These are phyloP conservation scores for Lophiotrema nucula DNA, from an alignment of 495 filamentous ascomycete species.

Conservation along the genomic window DNA sequence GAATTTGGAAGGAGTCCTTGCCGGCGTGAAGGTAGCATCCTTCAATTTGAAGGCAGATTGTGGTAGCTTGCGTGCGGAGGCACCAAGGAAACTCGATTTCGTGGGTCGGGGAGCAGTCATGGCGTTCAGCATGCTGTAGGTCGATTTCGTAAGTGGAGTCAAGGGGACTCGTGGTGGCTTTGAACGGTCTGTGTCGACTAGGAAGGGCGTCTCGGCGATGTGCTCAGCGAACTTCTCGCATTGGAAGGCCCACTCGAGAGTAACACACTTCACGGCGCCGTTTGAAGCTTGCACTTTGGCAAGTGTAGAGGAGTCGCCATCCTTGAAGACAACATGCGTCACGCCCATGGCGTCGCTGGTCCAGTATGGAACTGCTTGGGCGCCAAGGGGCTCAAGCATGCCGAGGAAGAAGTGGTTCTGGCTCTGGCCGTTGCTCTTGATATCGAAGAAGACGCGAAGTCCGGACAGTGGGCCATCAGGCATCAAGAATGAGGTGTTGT, in stretches of 20 bases:
- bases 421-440: slow-evolving; percentile 85
- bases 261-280: slow-evolving; percentile 58
- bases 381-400: slow-evolving; percentile 80
- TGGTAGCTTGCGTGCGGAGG: too few relatives aligned
- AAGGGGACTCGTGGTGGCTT: too few relatives aligned
- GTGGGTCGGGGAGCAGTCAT: too few relatives aligned
- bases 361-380: slow-evolving; percentile 80
- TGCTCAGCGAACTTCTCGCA: slow-evolving; percentile 29
- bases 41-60: too few relatives aligned
- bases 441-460: slow-evolving; percentile 85
- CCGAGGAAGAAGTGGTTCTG: slow-evolving; percentile 74
- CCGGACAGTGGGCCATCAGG: slow-evolving; percentile 44
- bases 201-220: slow-evolving; percentile 29
- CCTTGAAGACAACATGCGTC: slow-evolving; percentile 95
- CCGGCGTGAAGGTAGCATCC: too few relatives aligned
- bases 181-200: too few relatives aligned
- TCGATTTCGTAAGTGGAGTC: too few relatives aligned
- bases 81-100: too few relatives aligned
- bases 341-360: slow-evolving; percentile 66
- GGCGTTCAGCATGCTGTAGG: too few relatives aligned
- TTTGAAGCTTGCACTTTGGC: slow-evolving; percentile 78
- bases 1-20: too few relatives aligned
- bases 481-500: background rate
- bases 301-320: slow-evolving; percentile 80
- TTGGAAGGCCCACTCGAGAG: slow-evolving; percentile 31